These are phyloP conservation scores for Candida manassasensis DNA, from an alignment of 805 yeast species.

Conservation along the genomic window DNA sequence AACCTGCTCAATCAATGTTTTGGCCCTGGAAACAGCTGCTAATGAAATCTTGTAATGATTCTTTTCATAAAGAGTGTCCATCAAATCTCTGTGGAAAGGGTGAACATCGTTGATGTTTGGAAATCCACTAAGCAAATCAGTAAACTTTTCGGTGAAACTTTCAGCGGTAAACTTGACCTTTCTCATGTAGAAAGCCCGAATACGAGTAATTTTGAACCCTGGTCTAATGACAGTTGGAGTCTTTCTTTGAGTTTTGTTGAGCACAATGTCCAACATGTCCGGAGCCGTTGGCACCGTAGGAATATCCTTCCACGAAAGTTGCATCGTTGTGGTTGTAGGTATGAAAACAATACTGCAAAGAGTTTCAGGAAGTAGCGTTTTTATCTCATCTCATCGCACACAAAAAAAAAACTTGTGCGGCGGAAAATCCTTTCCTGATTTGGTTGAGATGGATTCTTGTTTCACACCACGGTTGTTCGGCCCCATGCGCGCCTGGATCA, in stretches of 20 bases:
- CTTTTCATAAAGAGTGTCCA: conserved; percentile 97
- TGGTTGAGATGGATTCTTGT: too few species aligned
- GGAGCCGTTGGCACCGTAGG: conserved; percentile 90
- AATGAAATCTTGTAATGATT: conserved; percentile 96
- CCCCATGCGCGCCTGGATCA: too few species aligned
- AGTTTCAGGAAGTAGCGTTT: not conserved
- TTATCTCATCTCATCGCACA: conserved; percentile 5
- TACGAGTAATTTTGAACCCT: conserved; percentile 94
- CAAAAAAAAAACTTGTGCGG: conserved; percentile 5
- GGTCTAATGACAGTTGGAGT: conserved; percentile 98
- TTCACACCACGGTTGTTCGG: too few species aligned
- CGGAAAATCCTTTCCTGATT: conserved; percentile 4
- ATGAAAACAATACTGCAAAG: not conserved
- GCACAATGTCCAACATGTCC: conserved; percentile 92
- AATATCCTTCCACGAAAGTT: conserved; percentile 96
- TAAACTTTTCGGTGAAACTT: conserved; percentile 90
- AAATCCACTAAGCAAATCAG: conserved; percentile 79
- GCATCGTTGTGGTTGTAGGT: conserved; percentile 51
- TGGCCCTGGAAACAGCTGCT: conserved; percentile 92
- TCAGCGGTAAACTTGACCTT: conserved; percentile 95
- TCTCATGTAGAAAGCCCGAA: conserved; percentile 96
- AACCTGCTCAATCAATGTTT: conserved; percentile 90
- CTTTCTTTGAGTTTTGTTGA: conserved; percentile 96
- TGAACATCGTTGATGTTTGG: conserved; percentile 97
- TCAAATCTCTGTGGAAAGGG: conserved; percentile 96